These are phyloP conservation scores for Baeospora myosura DNA, from an alignment of 1,284 basidiomycete genomes.

Conservation along the genomic window DNA sequence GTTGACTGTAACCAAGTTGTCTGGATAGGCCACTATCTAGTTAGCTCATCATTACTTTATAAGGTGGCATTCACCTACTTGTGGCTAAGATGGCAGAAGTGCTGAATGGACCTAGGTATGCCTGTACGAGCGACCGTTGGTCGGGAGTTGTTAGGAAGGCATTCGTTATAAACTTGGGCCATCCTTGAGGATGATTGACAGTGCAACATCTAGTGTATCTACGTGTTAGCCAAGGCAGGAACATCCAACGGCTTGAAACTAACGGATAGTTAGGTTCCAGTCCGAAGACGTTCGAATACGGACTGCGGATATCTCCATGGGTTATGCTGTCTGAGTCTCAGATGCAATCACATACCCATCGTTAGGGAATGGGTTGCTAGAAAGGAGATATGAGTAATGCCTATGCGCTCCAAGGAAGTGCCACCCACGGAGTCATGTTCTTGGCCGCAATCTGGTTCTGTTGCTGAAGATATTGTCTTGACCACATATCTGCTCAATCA, in stretches of 20 bases:
- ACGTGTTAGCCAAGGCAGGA: not conserved
- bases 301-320: slow-evolving; percentile 20
- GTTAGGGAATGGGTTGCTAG: slow-evolving; percentile 45
- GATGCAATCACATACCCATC: slow-evolving; percentile 32
- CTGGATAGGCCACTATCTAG: slow-evolving; percentile 17
- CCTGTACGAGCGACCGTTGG: slow-evolving; percentile 40
- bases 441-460: slow-evolving; percentile 53
- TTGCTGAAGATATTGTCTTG: slow-evolving; percentile 52
- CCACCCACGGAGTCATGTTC: slow-evolving; percentile 50
- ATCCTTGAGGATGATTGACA: slow-evolving; percentile 55
- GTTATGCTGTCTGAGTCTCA: not conserved
- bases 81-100: slow-evolving; percentile 36
- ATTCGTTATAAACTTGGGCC: slow-evolving; percentile 56
- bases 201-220: slow-evolving; percentile 41
- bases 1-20: slow-evolving; percentile 36
- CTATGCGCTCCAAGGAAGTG: slow-evolving; percentile 2
- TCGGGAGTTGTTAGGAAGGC: slow-evolving; percentile 47
- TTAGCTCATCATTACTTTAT: not conserved
- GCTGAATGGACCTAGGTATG: slow-evolving; percentile 50
- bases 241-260: slow-evolving; percentile 6
- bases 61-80: slow-evolving; percentile 21
- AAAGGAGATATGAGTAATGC: not conserved
- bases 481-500: slow-evolving; percentile 44
- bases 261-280: slow-evolving; percentile 42
- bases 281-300: slow-evolving; percentile 53